These are phyloP conservation scores for Toxoplasma gondii DNA, from an alignment of 169 alveolate genomes.

Conservation along the genomic window DNA sequence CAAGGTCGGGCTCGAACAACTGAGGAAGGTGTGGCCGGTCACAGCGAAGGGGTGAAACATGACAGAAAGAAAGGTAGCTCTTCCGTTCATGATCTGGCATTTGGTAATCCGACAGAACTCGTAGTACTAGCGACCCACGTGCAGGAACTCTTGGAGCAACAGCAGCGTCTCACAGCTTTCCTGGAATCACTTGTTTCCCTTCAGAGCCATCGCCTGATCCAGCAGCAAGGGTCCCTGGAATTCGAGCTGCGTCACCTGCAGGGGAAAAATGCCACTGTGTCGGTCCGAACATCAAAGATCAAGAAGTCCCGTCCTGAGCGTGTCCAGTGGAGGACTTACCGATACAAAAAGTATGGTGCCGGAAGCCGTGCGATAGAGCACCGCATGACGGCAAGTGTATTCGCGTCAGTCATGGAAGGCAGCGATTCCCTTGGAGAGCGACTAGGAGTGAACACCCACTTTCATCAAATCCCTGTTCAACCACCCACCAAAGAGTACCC, in stretches of 20 bases:
- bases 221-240: background rate
- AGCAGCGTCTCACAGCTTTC: background rate
- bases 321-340: background rate
- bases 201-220: background rate
- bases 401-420: background rate
- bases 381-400: background rate
- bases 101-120: background rate
- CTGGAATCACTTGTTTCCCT: background rate
- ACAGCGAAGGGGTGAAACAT: no score
- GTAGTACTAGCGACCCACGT: background rate
- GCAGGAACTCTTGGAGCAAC: background rate
- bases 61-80: no score
- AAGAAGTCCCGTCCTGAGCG: background rate
- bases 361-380: background rate
- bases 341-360: background rate
- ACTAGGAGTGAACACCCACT: background rate
- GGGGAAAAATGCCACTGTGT: background rate
- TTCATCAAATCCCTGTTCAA: background rate
- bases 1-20: no score
- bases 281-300: background rate
- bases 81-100: background rate
- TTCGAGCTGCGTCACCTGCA: background rate
- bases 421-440: background rate
- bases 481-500: background rate
- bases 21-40: no score